Conservation (phyloP, 352 stramenopile species). For the Globisporangium acanthophoron region DNA sequence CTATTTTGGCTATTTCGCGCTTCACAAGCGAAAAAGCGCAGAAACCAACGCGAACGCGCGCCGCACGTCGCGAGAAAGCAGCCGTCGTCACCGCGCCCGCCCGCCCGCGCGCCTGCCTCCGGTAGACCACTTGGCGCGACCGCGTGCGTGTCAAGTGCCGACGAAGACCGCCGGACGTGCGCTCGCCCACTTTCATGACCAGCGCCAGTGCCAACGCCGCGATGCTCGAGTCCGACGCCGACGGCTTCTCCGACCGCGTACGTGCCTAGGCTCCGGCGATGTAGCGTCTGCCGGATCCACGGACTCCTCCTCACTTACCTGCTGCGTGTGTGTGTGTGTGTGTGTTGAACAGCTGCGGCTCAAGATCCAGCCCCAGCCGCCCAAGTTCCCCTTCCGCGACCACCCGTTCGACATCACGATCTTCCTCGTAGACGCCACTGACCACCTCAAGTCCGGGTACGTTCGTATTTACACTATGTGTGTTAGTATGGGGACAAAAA, state of each 20-base stretch:
- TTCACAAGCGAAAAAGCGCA: conserved; percentile 38
- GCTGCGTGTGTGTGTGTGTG: background rate
- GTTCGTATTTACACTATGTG: background rate
- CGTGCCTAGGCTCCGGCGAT: background rate
- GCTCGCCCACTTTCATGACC: background rate
- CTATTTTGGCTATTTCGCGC: background rate
- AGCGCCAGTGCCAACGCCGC: conserved; percentile 4
- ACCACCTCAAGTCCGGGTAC: conserved; percentile 75
- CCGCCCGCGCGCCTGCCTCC: too few species aligned
- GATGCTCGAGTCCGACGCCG: conserved; percentile 40
- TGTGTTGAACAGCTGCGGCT: conserved; percentile 39
- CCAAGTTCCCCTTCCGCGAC: conserved; percentile 83
- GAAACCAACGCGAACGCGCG: conserved; percentile 21
- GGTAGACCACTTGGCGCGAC: background rate
- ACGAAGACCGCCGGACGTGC: too few species aligned
- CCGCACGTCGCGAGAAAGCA: conserved; percentile 11
- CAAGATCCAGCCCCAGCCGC: conserved; percentile 81
- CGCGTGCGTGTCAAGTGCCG: background rate
- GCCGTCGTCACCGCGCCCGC: background rate
- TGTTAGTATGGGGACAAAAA: too few species aligned
- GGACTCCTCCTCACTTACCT: background rate
- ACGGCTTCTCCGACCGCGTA: conserved; percentile 53
- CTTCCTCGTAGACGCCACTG: conserved; percentile 78
- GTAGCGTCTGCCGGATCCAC: too few species aligned
- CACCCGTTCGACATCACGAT: conserved; percentile 85